phyloP scores from a whole-genome alignment of 2,329 filamentous ascomycete genomes.

The Penicillium palitans region DNA sequence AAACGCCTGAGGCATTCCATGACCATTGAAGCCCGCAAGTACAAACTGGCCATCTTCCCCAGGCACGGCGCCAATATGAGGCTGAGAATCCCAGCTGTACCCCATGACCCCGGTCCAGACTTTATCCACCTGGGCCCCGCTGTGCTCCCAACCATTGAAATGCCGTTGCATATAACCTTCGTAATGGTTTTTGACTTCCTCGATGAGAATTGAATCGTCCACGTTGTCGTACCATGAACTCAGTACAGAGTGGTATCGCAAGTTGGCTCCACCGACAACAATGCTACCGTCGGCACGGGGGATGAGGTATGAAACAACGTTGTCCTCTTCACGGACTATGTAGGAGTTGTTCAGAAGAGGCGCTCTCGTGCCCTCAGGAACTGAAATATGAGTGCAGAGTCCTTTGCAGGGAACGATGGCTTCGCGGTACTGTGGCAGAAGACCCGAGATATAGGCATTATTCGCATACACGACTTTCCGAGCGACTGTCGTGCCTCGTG shows the following conservation, averaged over 20 bases:
- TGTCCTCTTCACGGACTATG: slow-evolving; percentile 54
- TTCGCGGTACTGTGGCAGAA: slow-evolving; percentile 69
- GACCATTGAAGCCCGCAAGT: slow-evolving; percentile 64
- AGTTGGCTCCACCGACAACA: slow-evolving; percentile 64
- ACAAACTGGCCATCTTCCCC: slow-evolving; percentile 55
- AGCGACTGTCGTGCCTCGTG: slow-evolving; percentile 65
- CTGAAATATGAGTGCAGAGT: slow-evolving; percentile 39
- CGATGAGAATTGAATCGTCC: slow-evolving; percentile 54
- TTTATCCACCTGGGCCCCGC: slow-evolving; percentile 34
- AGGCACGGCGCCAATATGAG: slow-evolving; percentile 55
- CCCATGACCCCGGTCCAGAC: slow-evolving; percentile 54
- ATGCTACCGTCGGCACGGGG: slow-evolving; percentile 56
- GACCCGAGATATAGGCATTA: slow-evolving; percentile 78
- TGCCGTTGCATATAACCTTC: slow-evolving; percentile 41
- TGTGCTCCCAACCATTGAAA: slow-evolving; percentile 41
- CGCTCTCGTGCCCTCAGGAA: slow-evolving; percentile 28
- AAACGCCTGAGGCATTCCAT: slow-evolving; percentile 64
- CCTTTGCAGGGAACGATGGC: slow-evolving; percentile 79
- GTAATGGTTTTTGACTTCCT: slow-evolving; percentile 45
- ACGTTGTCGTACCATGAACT: slow-evolving; percentile 49
- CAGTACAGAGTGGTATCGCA: slow-evolving; percentile 35
- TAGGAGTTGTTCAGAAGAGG: slow-evolving; percentile 53
- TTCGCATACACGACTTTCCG: slow-evolving; percentile 73
- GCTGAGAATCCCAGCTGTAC: slow-evolving; percentile 53
- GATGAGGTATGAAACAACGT: slow-evolving; percentile 57